Percentiles rank a stretch among this genome's conserved stretches.
phyloP scores from a whole-genome alignment of 1,284 basidiomycete genomes.

The Rhodotorula sp. region DNA sequence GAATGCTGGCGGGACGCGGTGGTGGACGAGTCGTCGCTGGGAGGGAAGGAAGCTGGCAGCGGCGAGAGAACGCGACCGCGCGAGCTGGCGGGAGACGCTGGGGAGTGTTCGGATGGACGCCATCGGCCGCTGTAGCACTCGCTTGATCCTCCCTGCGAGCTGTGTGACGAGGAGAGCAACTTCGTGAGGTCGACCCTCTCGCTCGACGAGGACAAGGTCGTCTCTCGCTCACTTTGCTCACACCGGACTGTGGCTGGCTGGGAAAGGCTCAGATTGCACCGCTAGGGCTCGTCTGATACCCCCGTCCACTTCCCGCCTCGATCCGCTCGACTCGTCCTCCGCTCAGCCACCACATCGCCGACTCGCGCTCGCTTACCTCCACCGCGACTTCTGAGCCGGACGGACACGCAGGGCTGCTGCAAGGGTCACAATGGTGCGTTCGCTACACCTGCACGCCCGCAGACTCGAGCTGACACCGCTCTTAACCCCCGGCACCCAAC shows the following conservation, averaged over 20 bases:
- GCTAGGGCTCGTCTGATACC: neutral
- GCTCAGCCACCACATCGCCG: neutral
- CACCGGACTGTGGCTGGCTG: neutral
- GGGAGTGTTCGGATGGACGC: neutral
- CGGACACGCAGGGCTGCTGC: neutral
- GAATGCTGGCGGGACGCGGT: conserved; percentile 61
- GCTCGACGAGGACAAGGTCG: neutral
- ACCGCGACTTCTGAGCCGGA: too few species aligned
- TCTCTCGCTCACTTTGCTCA: neutral
- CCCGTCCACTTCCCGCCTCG: neutral
- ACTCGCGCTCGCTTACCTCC: conserved; percentile 2
- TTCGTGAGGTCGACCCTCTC: neutral
- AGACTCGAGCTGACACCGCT: neutral
- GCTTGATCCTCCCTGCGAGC: neutral
- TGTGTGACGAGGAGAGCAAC: neutral
- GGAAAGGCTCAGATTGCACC: too few species aligned
- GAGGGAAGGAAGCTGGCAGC: neutral
- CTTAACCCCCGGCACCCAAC: neutral
- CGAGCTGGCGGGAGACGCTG: neutral
- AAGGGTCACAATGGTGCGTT: conserved; percentile 4
- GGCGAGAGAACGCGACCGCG: neutral
- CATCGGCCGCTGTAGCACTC: neutral
- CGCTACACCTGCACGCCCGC: neutral
- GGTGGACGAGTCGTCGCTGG: conserved; percentile 51
- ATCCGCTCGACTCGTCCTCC: neutral